Percentiles rank a stretch among this genome's conserved stretches.
phyloP scores from a whole-genome alignment of 805 yeast genomes.

The Barnettozyma botsteinii region DNA sequence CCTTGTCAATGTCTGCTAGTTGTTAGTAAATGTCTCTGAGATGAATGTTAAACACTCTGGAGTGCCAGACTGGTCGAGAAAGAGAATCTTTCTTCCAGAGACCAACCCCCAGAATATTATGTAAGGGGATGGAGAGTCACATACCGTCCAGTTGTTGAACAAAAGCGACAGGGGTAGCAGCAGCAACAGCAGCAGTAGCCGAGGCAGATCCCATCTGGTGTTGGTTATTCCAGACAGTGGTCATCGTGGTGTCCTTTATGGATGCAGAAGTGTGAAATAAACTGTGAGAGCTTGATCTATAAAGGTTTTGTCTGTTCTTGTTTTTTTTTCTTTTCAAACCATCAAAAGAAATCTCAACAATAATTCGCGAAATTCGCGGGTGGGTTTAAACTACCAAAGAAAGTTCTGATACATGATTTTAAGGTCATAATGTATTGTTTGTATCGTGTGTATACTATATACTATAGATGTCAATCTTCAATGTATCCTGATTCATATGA shows the following conservation, averaged over 20 bases:
- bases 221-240: slow-evolving; percentile 2
- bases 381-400: too few species aligned
- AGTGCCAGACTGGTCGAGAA: too few species aligned
- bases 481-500: too few species aligned
- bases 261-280: neutral
- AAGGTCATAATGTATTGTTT: too few species aligned
- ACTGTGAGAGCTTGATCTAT: neutral
- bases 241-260: neutral
- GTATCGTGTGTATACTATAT: too few species aligned
- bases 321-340: neutral
- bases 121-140: slow-evolving; percentile 1
- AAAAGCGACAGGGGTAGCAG: slow-evolving; percentile 2
- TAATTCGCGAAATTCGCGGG: slow-evolving; percentile 1
- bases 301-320: neutral
- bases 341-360: too few species aligned
- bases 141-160: slow-evolving; percentile 8
- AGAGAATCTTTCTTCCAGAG: neutral
- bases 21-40: slow-evolving; percentile 6
- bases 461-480: too few species aligned
- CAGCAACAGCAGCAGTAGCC: neutral
- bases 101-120: slow-evolving; percentile 1
- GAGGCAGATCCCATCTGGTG: neutral
- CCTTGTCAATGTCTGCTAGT: slow-evolving; percentile 20
- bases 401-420: too few species aligned
- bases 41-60: too few species aligned